Evolutionary conservation across 495 filamentous ascomycete species (phyloP), one percentile per base, ranked within the genome.

Genomic region (Penicillium canescens): DNA sequence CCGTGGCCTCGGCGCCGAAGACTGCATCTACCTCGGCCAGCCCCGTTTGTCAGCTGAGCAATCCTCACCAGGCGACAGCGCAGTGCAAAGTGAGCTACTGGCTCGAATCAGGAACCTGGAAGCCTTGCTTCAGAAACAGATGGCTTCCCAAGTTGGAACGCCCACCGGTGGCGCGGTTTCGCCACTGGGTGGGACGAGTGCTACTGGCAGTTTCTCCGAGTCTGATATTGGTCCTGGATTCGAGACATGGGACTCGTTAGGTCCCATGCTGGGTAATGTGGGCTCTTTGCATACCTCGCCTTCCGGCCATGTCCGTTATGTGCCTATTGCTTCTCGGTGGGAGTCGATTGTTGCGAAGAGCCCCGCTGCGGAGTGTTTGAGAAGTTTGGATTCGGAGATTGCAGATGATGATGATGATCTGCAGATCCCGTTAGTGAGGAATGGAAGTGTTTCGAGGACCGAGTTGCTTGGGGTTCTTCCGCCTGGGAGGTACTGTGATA

Each of bases 1-100:
- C 8, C 65, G 72, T 12, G 72, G 72, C 7, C 57, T 75, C 6
- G 69, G 69, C 12, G 70, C 72, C 6, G 69, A 75, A 46, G 72
- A 75, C 54, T 75, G 72, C 39, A 61, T 75, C 54, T 75, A 75
- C 26, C 63, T 75, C 12, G 70, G 72, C 26, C 72, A 72, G 33
- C 72, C 72, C 6, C 57, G 72, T 26, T 57, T 75, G 13, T 72
- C 70, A 47, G 63, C 66, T 6, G 70, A 73, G 13, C 68, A 68
- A 38, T 41, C 59, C 2, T 52, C 61, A 9, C 28, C 65, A 6
- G 56, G 53, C 6, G 70, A 72, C 31, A 41, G 57, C 35, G 52
- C 52, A 0, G 58, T 66, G n/a, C 72, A 73, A 31, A 65, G 65
- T 11, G 72, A 75, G 36, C 39, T 75, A 16, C 47, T 75, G 16